A percentile compares a stretch with the other conserved stretches of the same genome.
phyloP scores from a whole-genome alignment of 2,329 filamentous ascomycete genomes.

The Verticillium alfalfae region DNA sequence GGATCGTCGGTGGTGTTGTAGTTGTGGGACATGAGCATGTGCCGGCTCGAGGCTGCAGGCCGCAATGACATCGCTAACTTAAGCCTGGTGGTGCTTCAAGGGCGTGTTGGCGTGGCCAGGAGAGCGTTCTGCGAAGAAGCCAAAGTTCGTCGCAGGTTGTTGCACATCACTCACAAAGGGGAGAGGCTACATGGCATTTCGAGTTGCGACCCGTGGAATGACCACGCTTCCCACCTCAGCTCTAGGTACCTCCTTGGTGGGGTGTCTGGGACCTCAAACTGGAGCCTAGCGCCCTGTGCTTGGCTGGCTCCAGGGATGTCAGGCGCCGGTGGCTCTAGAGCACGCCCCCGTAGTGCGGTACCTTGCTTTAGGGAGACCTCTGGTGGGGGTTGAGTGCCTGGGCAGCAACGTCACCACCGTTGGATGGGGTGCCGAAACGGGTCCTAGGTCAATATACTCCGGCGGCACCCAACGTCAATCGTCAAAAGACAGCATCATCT shows the following conservation, averaged over 20 bases:
- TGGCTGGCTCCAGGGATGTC: neutral
- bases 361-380: neutral
- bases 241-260: neutral
- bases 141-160: neutral
- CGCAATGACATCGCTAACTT: slow-evolving; percentile 1
- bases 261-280: neutral
- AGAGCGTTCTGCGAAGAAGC: neutral
- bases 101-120: neutral
- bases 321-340: too few relatives aligned
- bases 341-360: neutral
- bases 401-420: neutral
- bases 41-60: slow-evolving; percentile 18
- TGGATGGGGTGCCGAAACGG: neutral
- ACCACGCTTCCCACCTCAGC: neutral
- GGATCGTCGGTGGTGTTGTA: slow-evolving; percentile 5
- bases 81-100: neutral
- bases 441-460: neutral
- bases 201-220: neutral
- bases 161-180: neutral
- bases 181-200: neutral
- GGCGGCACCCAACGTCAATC: neutral
- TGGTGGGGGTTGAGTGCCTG: too few relatives aligned
- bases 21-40: neutral
- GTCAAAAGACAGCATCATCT: neutral
- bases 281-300: neutral